Base-by-base conservation (phyloP, 768 basidiomycete genomes). In the Boletellus ananas region DNA sequence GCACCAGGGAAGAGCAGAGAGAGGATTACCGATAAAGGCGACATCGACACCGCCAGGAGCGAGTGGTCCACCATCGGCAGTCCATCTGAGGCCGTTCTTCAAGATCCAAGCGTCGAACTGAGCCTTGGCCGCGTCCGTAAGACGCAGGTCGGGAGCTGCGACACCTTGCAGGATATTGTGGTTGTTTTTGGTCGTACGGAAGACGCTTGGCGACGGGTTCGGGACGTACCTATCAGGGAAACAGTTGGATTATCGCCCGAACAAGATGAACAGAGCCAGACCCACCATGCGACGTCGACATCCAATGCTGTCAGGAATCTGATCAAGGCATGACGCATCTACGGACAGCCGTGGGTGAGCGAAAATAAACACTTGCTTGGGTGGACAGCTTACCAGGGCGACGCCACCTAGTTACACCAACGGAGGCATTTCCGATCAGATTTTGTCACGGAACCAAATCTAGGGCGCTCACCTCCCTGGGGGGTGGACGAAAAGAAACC, bases 101-200 rank as follows among this genome's bases (percentile, higher is more conserved):
- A 83, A 74, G 52, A 93, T 93, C 94, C 93, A 95, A 7, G 84
- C 79, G 58, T 89, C 87, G 58, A 91, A 91, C 48, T 76, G 79
- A 49, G 83, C 82, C 71, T 92, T 90, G 45, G 86, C 84, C 48
- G 85, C 83, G 55, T 86, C 77, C 1, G 83, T 86, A 39, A 96
- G 79, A 52, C 89, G 85, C 43, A 91, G 77, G 52, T 81, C 81
- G 9, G 87, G 83, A 12, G 82, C 70, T 2, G 93, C 87, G 44
- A 96, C 94, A 54, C 94, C 94, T 81, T 96, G 93, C 20, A 95
- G 76, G 64, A 90, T 91, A 71, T 92, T 92, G 80, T 92, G 90
- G 75, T 91, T 91, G 89, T 91, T 90, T 77, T 90, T 90, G 57
- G 92, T 94, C 53, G 88, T 92, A 56, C 92, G 84, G 79, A 94